Evolutionary conservation across 805 yeast species (phyloP), one percentile per base, ranked within the genome.

Genomic region (Lachancea mirantina): DNA sequence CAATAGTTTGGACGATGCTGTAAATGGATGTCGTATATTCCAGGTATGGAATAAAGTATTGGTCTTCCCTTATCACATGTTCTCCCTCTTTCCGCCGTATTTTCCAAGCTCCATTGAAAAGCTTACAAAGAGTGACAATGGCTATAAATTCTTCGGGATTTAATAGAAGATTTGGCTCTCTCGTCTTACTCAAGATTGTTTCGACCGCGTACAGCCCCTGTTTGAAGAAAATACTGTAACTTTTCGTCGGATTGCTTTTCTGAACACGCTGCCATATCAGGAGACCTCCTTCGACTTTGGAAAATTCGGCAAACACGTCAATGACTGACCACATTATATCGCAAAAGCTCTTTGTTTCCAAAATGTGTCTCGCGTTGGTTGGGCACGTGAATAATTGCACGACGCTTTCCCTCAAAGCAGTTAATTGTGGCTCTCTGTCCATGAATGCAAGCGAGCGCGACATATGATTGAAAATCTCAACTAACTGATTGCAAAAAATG

Each of bases 371-470:
- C 0, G 94, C 78, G 42, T 81, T 78, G 0, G 87, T 72, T 0
- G 96, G 96, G 34, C 94, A 80, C 0, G 96, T 88, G 56, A 87
- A 87, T 14, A 92, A 61, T 57, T 92, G 98, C 0, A 89, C 77
- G 0, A 94, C 76, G 14, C 89, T 60, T 23, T 78, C 74, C 23
- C 78, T 70, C 63, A 88, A 67, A 3, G 83, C 68, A 8, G 89
- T 84, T 34, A 74, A 59, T 45, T 87, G 95, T 0, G 96, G 95
- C 49, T 92, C 97, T 39, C 95, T 68, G 49, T 92, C 99, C 41
- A 75, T 62, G 14, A 57, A 49, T n/a, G 76, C 72, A 34, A 70
- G 59, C 8, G 67, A 61, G 10, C 65, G 65, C 3, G 76, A 47
- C 28, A 70, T 54, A 18, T 60, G 70, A 30, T 74, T 78, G 42